A percentile compares a stretch with the other conserved stretches of the same genome.
Evolutionary conservation across 257 asterid species (phyloP).

Genomic region (Solanum neorickii): DNA sequence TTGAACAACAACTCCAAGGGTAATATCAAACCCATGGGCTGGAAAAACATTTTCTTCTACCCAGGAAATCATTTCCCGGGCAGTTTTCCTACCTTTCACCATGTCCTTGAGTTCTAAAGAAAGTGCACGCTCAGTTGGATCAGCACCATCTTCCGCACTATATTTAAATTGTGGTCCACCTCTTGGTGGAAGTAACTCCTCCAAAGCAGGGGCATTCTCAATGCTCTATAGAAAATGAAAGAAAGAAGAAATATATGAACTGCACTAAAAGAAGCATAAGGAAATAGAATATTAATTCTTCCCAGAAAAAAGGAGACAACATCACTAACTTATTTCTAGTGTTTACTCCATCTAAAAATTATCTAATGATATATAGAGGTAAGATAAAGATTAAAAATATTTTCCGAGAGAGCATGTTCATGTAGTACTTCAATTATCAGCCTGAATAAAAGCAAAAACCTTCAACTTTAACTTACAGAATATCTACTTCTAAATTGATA

Average conservation of each 20-base stretch:
- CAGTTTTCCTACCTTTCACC: conserved; percentile 66
- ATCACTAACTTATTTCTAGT: neutral
- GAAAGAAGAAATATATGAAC: neutral
- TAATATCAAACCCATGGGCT: conserved; percentile 57
- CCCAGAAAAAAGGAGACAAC: neutral
- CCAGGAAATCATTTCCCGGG: conserved; percentile 79
- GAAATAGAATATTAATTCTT: neutral
- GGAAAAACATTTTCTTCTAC: conserved; percentile 66
- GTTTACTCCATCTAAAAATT: neutral
- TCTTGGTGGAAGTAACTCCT: conserved; percentile 92
- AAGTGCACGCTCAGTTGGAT: conserved; percentile 53
- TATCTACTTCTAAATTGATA: neutral
- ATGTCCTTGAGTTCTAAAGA: conserved; percentile 64
- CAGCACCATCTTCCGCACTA: conserved; percentile 50
- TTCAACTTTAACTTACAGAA: neutral
- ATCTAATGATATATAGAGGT: neutral
- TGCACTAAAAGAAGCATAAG: neutral
- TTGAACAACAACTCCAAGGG: conserved; percentile 71
- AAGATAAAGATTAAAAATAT: neutral
- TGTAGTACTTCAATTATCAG: neutral
- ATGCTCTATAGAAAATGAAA: conserved; percentile 47
- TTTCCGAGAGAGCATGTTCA: neutral
- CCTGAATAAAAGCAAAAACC: neutral
- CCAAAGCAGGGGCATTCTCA: conserved; percentile 90
- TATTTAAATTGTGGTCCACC: conserved; percentile 64